These are phyloP conservation scores for Verticillium tricorpus DNA, from an alignment of 2,329 filamentous ascomycete genomes.

Conservation along the genomic window DNA sequence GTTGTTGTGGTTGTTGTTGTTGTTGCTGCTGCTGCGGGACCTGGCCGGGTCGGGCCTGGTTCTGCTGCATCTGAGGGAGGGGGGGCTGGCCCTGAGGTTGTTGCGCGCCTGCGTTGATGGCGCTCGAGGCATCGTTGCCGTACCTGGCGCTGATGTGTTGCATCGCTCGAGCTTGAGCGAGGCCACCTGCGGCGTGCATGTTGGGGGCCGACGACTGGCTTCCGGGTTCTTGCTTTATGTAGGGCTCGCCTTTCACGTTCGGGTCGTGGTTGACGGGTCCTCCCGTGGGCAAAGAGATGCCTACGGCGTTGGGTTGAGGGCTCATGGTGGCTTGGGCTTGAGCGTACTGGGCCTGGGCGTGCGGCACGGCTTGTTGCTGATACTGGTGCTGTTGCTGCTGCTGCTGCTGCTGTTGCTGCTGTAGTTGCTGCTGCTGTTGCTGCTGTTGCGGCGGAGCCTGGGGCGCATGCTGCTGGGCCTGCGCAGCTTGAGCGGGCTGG, in stretches of 20 bases:
- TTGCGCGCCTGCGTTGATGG: slow-evolving; percentile 41
- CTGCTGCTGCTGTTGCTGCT: slow-evolving; percentile 14
- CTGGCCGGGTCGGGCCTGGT: slow-evolving; percentile 6
- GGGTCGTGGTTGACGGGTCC: slow-evolving; percentile 33
- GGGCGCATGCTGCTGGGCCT: slow-evolving; percentile 21
- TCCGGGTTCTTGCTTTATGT: slow-evolving; percentile 44
- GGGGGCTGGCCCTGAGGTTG: slow-evolving; percentile 31
- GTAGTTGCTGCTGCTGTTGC: background rate
- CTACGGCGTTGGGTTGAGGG: slow-evolving; percentile 23
- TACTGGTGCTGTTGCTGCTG: slow-evolving; percentile 17
- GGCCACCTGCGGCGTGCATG: slow-evolving; percentile 20
- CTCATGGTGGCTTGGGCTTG: slow-evolving; percentile 28
- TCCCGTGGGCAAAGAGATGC: slow-evolving; percentile 17
- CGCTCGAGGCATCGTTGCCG: slow-evolving; percentile 59
- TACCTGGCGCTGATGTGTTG: slow-evolving; percentile 55
- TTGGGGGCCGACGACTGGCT: slow-evolving; percentile 16
- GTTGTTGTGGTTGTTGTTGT: slow-evolving; percentile 11
- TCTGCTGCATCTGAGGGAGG: slow-evolving; percentile 22
- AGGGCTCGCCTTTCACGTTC: slow-evolving; percentile 39
- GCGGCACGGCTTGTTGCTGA: background rate
- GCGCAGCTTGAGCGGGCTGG: slow-evolving; percentile 28
- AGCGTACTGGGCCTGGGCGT: slow-evolving; percentile 18
- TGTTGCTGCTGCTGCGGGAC: slow-evolving; percentile 16
- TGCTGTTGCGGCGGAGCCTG: slow-evolving; percentile 9
- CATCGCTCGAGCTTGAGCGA: slow-evolving; percentile 51